phyloP scores from a whole-genome alignment of 148 eudicot genomes.

The Nyssa sinensis region DNA sequence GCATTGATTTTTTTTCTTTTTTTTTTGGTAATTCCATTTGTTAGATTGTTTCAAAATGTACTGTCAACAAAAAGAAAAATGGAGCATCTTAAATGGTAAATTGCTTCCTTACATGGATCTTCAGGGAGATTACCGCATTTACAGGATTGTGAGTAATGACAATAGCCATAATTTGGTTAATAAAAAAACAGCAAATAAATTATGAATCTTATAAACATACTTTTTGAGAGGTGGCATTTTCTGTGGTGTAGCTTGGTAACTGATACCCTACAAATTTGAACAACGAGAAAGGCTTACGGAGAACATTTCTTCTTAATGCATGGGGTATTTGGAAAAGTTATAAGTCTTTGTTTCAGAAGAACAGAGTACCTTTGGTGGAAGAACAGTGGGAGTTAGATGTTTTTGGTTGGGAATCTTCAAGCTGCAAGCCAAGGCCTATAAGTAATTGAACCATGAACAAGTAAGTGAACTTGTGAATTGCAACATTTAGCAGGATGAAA shows the following conservation, averaged over 20 bases:
- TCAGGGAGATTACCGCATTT: background rate
- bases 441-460: conserved; percentile 11
- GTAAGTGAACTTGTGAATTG: conserved; percentile 4
- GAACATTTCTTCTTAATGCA: conserved; percentile 12
- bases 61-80: background rate
- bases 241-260: conserved; percentile 34
- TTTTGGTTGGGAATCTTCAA: conserved; percentile 41
- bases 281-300: conserved; percentile 8
- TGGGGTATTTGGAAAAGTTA: conserved; percentile 7
- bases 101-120: background rate
- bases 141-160: background rate
- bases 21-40: too few species aligned
- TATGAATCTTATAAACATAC: conserved; percentile 29
- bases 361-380: conserved; percentile 49
- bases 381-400: conserved; percentile 33
- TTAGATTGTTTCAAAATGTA: background rate
- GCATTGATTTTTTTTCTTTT: too few species aligned
- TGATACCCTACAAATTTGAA: conserved; percentile 51
- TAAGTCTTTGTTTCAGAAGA: conserved; percentile 7
- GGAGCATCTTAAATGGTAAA: background rate
- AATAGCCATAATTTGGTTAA: background rate
- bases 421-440: conserved; percentile 60
- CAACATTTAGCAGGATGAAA: background rate
- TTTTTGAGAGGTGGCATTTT: conserved; percentile 37
- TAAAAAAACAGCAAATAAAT: background rate